Evolutionary conservation across 495 filamentous ascomycete species (phyloP), one percentile per base, ranked within the genome.

Genomic region (Podospora sp.): DNA sequence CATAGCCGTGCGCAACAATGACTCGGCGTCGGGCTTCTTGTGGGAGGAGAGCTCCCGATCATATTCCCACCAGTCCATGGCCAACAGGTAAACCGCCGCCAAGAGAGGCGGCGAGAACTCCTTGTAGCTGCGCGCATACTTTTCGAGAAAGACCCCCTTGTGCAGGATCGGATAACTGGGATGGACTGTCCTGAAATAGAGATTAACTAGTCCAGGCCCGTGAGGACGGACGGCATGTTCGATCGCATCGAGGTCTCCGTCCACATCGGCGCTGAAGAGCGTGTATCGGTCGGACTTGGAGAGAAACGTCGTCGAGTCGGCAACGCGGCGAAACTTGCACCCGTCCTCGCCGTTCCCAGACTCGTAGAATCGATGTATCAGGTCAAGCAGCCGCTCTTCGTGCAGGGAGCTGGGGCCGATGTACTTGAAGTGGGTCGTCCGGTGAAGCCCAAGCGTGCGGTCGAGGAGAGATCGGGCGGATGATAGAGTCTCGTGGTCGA

Each of bases 151-250:
- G 16, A 89, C 81, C 70, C 86, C 83, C 75, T 93, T 91, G 73
- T 92, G 86, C 50, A 92, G 79, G 68, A 94, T 89, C 14, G 91
- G 91, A 72, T 91, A 91, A 61, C 86, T 89, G 0, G 90, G 90
- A 74, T 94, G 92, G 40, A 94, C 86, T 59, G 86, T 83, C 46
- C 86, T 84, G 67, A 93, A 91, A 79, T 90, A 94, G 63, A 91
- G 81, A 50, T 90, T 86, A 55, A 93, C 84, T 72, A 93, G 73
- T 0, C 85, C 84, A 56, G 85, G 80, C 16, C 90, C 91, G 72
- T 92, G 88, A 5, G 89, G 88, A 51, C 84, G 83, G 33, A 94
- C 88, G 66, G 90, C 72, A 49, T 84, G 82, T 72, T 93, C 91
- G 66, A 93, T 85, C 58, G 82, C 82, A 60, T 88, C 85, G 33